These are phyloP conservation scores for Podaxis sp. DNA, from an alignment of 768 basidiomycete genomes.

Conservation along the genomic window DNA sequence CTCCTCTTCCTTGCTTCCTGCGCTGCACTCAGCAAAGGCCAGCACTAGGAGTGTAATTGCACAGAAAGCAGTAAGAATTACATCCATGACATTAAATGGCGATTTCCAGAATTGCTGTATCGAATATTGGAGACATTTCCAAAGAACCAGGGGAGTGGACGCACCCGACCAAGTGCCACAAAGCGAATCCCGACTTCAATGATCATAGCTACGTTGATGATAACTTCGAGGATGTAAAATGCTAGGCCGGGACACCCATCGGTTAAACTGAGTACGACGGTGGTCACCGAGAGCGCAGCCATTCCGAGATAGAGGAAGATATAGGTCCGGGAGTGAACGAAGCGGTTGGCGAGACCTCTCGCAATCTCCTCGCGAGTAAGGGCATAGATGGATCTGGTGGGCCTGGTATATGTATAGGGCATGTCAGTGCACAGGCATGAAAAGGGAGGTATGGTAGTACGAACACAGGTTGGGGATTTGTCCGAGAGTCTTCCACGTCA, in stretches of 20 bases:
- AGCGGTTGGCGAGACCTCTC: slow-evolving; percentile 82
- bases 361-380: slow-evolving; percentile 81
- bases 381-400: slow-evolving; percentile 79
- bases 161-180: slow-evolving; percentile 87
- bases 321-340: slow-evolving; percentile 84
- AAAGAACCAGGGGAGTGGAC: slow-evolving; percentile 20
- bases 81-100: slow-evolving; percentile 87
- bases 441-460: slow-evolving; percentile 12
- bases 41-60: slow-evolving; percentile 85
- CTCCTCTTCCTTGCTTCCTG: slow-evolving; percentile 88
- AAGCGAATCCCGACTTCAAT: slow-evolving; percentile 89
- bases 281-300: slow-evolving; percentile 83
- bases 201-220: slow-evolving; percentile 91
- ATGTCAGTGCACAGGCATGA: slow-evolving; percentile 15
- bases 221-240: slow-evolving; percentile 86
- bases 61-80: slow-evolving; percentile 86
- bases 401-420: slow-evolving; percentile 33
- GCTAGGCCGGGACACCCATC: slow-evolving; percentile 84
- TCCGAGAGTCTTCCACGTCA: slow-evolving; percentile 8
- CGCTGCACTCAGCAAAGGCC: slow-evolving; percentile 79
- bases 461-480: slow-evolving; percentile 21
- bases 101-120: slow-evolving; percentile 93
- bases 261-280: slow-evolving; percentile 76
- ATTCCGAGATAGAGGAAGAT: slow-evolving; percentile 86
- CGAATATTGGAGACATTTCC: slow-evolving; percentile 1